A percentile compares a stretch with the other conserved stretches of the same genome.
phyloP scores from a whole-genome alignment of 345 rosid genomes.

The Linum lewisii region DNA sequence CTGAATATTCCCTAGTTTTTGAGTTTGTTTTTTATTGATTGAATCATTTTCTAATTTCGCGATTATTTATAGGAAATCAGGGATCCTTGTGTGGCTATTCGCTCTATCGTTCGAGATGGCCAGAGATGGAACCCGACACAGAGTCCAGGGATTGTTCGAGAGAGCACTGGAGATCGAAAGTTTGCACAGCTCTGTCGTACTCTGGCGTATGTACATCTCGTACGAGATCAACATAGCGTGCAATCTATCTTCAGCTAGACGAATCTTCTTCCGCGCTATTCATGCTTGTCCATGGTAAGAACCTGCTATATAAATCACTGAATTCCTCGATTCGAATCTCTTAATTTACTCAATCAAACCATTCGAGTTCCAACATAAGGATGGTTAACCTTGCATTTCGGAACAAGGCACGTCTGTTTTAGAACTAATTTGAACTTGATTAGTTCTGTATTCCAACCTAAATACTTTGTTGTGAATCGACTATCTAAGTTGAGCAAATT shows the following conservation, averaged over 20 bases:
- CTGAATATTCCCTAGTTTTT: too few relatives aligned
- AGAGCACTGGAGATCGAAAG: slow-evolving; percentile 64
- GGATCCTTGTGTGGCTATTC: slow-evolving; percentile 60
- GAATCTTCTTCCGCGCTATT: slow-evolving; percentile 80
- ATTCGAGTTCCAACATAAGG: too few relatives aligned
- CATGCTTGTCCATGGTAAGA: slow-evolving; percentile 91
- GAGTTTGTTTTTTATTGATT: too few relatives aligned
- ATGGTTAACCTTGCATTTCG: too few relatives aligned
- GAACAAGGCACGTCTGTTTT: too few relatives aligned
- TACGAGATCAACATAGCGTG: slow-evolving; percentile 57
- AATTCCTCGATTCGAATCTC: too few relatives aligned
- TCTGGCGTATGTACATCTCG: slow-evolving; percentile 84
- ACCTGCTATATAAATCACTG: too few relatives aligned
- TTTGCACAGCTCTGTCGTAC: slow-evolving; percentile 46
- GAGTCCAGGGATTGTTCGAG: slow-evolving; percentile 82
- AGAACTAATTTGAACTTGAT: too few relatives aligned
- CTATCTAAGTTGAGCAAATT: not conserved
- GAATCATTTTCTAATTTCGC: not conserved
- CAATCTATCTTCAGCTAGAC: slow-evolving; percentile 59
- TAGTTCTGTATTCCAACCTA: not conserved
- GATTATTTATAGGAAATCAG: slow-evolving; percentile 52
- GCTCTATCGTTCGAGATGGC: slow-evolving; percentile 71
- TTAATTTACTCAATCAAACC: too few relatives aligned
- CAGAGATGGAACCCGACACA: slow-evolving; percentile 51
- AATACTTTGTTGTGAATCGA: not conserved